Conservation (phyloP, 345 rosid species). For the Firmiana major region DNA sequence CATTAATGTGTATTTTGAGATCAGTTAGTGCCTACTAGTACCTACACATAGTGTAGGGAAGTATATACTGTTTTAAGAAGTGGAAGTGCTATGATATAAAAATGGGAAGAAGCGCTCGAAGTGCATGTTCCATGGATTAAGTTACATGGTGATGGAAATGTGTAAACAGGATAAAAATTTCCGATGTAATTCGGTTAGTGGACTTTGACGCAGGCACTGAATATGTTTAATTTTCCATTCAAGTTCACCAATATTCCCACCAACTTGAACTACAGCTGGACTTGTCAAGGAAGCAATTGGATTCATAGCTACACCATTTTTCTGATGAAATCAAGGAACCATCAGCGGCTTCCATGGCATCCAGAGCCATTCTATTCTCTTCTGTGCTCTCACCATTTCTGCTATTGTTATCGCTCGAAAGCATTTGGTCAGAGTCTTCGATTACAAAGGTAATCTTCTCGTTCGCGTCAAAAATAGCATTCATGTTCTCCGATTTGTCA, state of each 20-base stretch:
- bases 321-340: conserved; percentile 19
- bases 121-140: not conserved
- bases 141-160: not conserved
- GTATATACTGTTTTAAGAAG: not conserved
- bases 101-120: not conserved
- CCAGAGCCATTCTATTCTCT: conserved; percentile 15
- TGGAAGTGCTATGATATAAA: not conserved
- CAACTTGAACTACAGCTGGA: conserved; percentile 29
- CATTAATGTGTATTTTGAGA: not conserved
- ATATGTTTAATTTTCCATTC: not conserved
- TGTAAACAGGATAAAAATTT: not conserved
- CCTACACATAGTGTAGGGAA: not conserved
- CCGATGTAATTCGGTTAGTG: not conserved
- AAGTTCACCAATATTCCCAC: conserved; percentile 27
- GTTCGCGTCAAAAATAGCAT: not conserved
- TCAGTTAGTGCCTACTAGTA: not conserved
- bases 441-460: not conserved
- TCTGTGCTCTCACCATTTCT: conserved; percentile 4
- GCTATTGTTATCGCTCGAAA: not conserved
- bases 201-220: not conserved
- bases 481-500: conserved; percentile 4
- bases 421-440: not conserved
- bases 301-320: conserved; percentile 22
- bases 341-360: conserved; percentile 10
- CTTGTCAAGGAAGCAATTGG: conserved; percentile 15